Base-by-base conservation (phyloP, 2,329 filamentous ascomycete species). In the Neoscytalidium dimidiatum region DNA sequence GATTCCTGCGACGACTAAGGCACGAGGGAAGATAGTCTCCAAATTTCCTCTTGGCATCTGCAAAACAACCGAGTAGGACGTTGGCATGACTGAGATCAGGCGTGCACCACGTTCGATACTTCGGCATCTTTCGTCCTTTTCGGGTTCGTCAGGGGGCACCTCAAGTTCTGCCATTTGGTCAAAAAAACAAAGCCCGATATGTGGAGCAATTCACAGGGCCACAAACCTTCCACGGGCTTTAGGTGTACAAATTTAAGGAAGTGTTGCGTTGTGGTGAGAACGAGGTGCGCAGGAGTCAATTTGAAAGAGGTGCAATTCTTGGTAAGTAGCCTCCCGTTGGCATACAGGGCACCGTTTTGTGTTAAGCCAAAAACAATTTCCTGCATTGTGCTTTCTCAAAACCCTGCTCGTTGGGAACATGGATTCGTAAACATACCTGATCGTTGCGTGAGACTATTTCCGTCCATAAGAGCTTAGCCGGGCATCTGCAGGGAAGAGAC, bases 21-120 rank as follows among this genome's bases (percentile, higher is more conserved):
- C 94, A 66, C 95, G 86, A 17, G 95, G 95, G 73, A 90, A 98
- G 57, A 98, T 94, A 0, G 94, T 98, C 78, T 99, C 95, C 1
- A 98, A 81, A 70, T 99, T 99, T 21, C 95, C 95, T 71, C 95
- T 86, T 1, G 95, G 95, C 92, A 97, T 97, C 75, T 99, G 95
- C 3, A 99, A 82, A 0, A 96, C 87, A 8, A 99, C 82, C 62
- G 88, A 91, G 79, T 96, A 95, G 44, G 88, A 90, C 3, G 92
- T 92, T 1, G 95, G 94, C 77, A 97, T 94, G 29, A 93, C 92
- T 0, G 92, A 95, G 23, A 99, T 88, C 14, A 99, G 84, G 56
- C 88, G 89, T 3, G 91, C 92, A 17, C 95, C 95, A 68, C 95
- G 88, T 77, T 99, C 95, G 64, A 99, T 91, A 70, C 88, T 96